Conservation (phyloP, 345 rosid genomes). For the Rhodamnia argentea region DNA sequence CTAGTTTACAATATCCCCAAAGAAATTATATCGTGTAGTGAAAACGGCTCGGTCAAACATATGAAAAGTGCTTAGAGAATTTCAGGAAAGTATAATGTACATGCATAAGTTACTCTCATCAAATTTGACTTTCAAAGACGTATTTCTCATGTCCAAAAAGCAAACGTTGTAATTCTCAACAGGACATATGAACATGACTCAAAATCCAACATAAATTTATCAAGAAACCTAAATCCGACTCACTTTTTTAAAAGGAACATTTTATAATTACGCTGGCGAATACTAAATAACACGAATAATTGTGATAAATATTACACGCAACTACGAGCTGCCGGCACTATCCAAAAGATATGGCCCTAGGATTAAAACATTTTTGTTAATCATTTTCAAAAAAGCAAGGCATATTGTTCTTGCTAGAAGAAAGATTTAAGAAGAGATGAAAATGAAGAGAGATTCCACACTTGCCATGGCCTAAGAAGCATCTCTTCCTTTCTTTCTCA, state of each 20-base stretch:
- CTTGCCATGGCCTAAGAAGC: neutral
- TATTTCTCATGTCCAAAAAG: neutral
- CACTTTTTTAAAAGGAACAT: neutral
- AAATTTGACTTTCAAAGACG: too few relatives aligned
- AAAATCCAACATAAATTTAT: neutral
- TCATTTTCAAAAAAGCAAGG: neutral
- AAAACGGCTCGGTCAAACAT: neutral
- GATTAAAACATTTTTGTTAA: neutral
- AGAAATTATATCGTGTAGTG: neutral
- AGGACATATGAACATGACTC: fast-evolving
- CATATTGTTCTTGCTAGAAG: neutral
- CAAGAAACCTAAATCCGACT: neutral
- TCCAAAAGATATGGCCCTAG: neutral
- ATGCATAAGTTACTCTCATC: too few relatives aligned
- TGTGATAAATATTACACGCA: too few relatives aligned
- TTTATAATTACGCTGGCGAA: too few relatives aligned
- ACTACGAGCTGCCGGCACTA: neutral
- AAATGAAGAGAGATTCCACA: neutral
- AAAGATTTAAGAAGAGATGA: neutral
- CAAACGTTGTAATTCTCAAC: neutral
- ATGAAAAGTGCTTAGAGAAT: too few relatives aligned
- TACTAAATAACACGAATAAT: too few relatives aligned
- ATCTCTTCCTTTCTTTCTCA: neutral
- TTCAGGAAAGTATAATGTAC: too few relatives aligned
- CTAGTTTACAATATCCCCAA: neutral